phyloP scores from a whole-genome alignment of 2,329 filamentous ascomycete species.

The Cladophialophora exuberans region DNA sequence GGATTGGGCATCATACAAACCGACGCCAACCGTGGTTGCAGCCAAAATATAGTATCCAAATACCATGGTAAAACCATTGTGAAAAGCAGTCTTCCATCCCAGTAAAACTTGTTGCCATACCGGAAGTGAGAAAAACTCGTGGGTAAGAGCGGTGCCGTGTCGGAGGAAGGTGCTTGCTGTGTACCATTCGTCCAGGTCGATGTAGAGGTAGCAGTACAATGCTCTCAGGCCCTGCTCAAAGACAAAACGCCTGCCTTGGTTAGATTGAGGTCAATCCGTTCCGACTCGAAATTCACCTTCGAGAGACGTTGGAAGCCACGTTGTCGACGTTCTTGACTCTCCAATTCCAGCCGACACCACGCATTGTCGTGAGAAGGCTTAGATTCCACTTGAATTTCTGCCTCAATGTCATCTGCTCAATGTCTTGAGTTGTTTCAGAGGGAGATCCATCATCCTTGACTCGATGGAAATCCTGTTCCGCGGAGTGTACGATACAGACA shows the following conservation, averaged over 20 bases:
- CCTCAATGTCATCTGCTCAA: constrained; percentile 22
- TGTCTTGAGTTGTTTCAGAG: constrained; percentile 14
- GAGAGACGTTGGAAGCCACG: constrained; percentile 13
- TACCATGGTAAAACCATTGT: constrained; percentile 20
- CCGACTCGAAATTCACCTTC: constrained; percentile 5
- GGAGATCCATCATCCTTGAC: constrained; percentile 14
- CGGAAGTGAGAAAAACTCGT: constrained; percentile 21
- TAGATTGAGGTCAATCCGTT: not conserved
- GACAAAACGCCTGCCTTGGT: constrained; percentile 18
- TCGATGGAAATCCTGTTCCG: constrained; percentile 20
- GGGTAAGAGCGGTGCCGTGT: not conserved
- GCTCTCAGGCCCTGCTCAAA: constrained; percentile 15
- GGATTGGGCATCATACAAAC: constrained; percentile 15
- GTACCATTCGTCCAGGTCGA: constrained; percentile 24
- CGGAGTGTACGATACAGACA: constrained; percentile 14
- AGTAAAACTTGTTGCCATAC: constrained; percentile 16
- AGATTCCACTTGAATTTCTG: constrained; percentile 56
- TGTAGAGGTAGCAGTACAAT: constrained; percentile 14
- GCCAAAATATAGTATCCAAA: constrained; percentile 23
- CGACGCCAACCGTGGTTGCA: constrained; percentile 10
- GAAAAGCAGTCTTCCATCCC: constrained; percentile 15
- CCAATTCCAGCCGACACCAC: constrained; percentile 65
- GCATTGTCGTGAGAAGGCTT: constrained; percentile 60
- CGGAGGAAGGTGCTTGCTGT: constrained; percentile 6
- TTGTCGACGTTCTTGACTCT: constrained; percentile 41